phyloP scores from a whole-genome alignment of 345 rosid genomes.

The Bretschneidera sinensis region DNA sequence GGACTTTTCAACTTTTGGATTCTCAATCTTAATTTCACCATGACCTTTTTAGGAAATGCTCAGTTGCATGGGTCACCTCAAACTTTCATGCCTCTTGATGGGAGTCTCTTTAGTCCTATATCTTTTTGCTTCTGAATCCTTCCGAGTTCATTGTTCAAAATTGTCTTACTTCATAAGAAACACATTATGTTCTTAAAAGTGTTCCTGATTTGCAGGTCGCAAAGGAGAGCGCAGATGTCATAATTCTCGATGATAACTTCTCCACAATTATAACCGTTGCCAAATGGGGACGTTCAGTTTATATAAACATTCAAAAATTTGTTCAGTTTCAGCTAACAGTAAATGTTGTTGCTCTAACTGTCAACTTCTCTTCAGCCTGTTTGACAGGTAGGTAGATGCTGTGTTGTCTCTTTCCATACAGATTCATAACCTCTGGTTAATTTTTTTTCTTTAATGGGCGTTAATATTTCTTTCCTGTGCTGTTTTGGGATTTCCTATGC shows the following conservation, averaged over 20 bases:
- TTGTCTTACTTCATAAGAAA: background rate
- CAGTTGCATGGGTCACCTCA: background rate
- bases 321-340: slow-evolving; percentile 94
- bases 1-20: background rate
- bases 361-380: slow-evolving; percentile 91
- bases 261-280: slow-evolving; percentile 77
- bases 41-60: too few relatives aligned
- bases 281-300: slow-evolving; percentile 90
- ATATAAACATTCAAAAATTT: slow-evolving; percentile 80
- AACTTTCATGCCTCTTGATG: background rate
- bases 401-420: slow-evolving; percentile 6
- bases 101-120: background rate
- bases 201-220: slow-evolving; percentile 47
- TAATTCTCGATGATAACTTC: slow-evolving; percentile 81
- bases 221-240: slow-evolving; percentile 88
- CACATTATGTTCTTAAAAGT: background rate
- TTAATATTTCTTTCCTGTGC: background rate
- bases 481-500: background rate
- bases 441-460: background rate
- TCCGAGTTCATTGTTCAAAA: background rate
- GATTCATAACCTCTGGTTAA: slow-evolving; percentile 1
- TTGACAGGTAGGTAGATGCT: slow-evolving; percentile 51
- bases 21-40: background rate
- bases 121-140: background rate
- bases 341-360: slow-evolving; percentile 74